phyloP scores from a whole-genome alignment of 331 rosid genomes.

The Rosa hybrid region DNA sequence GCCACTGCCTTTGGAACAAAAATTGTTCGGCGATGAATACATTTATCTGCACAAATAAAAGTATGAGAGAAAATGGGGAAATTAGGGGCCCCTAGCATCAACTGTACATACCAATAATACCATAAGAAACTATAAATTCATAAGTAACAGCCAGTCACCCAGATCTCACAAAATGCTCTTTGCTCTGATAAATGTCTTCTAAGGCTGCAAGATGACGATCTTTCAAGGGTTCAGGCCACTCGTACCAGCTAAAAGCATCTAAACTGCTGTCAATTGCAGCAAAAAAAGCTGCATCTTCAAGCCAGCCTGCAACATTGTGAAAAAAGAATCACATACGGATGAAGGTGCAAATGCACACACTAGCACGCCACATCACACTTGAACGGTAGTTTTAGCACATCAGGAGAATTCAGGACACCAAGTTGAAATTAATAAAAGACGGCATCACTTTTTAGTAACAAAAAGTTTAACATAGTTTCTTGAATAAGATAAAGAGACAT shows the following conservation, averaged over 20 bases:
- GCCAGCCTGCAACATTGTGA: conserved; percentile 75
- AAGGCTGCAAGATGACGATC: conserved; percentile 86
- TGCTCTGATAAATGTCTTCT: conserved; percentile 64
- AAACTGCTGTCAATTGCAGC: conserved; percentile 85
- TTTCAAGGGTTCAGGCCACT: conserved; percentile 91
- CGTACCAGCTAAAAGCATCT: conserved; percentile 75
- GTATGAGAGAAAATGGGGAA: conserved; percentile 19
- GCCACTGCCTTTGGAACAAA: conserved; percentile 98
- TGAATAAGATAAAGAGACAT: not conserved
- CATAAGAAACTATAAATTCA: conserved; percentile 14
- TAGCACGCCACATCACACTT: conserved; percentile 1
- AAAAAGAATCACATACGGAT: conserved; percentile 30
- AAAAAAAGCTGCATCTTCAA: conserved; percentile 95
- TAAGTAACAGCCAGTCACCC: conserved; percentile 29
- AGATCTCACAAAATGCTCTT: conserved; percentile 80
- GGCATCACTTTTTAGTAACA: not conserved
- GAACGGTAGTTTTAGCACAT: not conserved
- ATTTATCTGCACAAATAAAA: conserved; percentile 64
- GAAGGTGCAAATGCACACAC: conserved; percentile 13
- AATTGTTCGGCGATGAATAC: conserved; percentile 84
- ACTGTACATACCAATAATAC: conserved; percentile 7
- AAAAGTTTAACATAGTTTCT: not conserved
- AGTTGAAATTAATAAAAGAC: not conserved
- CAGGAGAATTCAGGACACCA: not conserved
- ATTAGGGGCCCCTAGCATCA: conserved; percentile 20